Evolutionary conservation across 2,329 filamentous ascomycete genomes (phyloP).

Genomic region (Aspergillus fijiensis): DNA sequence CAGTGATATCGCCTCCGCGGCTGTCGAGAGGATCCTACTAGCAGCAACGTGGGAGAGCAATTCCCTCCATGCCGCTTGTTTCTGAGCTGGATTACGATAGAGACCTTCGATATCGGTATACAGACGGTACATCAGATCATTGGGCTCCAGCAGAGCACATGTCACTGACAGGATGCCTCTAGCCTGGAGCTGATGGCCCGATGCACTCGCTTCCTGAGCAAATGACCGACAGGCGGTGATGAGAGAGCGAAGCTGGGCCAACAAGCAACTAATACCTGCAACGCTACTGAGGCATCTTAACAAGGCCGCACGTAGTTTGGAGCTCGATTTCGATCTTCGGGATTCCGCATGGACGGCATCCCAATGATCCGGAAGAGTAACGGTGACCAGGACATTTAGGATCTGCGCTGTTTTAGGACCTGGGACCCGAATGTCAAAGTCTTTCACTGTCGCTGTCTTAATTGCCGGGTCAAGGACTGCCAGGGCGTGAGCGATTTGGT

Average conservation of each 20-base stretch:
- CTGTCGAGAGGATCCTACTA: conserved; percentile 58
- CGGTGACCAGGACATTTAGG: conserved; percentile 69
- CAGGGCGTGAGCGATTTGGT: conserved; percentile 33
- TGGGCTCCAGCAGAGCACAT: conserved; percentile 44
- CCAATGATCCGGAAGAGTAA: conserved; percentile 84
- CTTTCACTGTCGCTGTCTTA: conserved; percentile 19
- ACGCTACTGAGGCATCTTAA: conserved; percentile 68
- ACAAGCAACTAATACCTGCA: conserved; percentile 72
- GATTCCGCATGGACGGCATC: conserved; percentile 48
- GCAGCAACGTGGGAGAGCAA: conserved; percentile 58
- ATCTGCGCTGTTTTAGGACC: conserved; percentile 71
- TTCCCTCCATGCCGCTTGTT: conserved; percentile 63
- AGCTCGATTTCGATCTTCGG: conserved; percentile 16
- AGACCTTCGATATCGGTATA: conserved; percentile 46
- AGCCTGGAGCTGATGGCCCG: conserved; percentile 34
- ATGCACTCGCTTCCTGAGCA: conserved; percentile 33
- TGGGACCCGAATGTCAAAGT: conserved; percentile 61
- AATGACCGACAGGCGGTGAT: conserved; percentile 38
- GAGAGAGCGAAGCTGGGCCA: conserved; percentile 66
- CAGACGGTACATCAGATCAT: conserved; percentile 44
- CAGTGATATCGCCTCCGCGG: conserved; percentile 55
- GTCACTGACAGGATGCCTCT: conserved; percentile 38
- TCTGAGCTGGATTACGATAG: conserved; percentile 45
- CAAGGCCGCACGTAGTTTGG: conserved; percentile 48
- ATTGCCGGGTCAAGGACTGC: conserved; percentile 37